These are phyloP conservation scores for Komagataella pastoris DNA, from an alignment of 805 yeast genomes.

Conservation along the genomic window DNA sequence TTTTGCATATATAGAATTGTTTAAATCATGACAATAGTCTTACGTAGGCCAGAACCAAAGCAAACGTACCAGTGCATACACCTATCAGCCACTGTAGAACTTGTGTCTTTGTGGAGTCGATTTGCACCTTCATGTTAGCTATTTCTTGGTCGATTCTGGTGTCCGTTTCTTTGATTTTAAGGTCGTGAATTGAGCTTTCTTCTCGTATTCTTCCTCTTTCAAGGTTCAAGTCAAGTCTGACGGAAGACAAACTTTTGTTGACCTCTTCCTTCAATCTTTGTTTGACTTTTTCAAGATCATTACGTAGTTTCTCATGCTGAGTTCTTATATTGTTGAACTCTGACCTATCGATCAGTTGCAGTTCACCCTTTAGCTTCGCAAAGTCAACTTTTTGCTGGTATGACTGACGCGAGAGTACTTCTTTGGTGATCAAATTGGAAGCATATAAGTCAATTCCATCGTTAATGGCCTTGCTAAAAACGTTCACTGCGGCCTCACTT, in stretches of 20 bases:
- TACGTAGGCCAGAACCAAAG: constrained; percentile 83
- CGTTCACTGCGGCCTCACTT: constrained; percentile 64
- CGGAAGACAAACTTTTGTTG: constrained; percentile 80
- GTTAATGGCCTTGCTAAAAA: constrained; percentile 61
- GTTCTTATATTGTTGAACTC: constrained; percentile 73
- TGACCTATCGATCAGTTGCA: constrained; percentile 75
- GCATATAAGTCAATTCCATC: constrained; percentile 72
- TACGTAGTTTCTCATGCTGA: constrained; percentile 75
- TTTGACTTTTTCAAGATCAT: constrained; percentile 77
- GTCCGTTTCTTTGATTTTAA: constrained; percentile 88
- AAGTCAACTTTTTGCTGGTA: constrained; percentile 96
- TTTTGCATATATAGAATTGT: not conserved
- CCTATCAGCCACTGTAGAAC: constrained; percentile 98
- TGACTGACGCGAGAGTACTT: constrained; percentile 67
- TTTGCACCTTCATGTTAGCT: constrained; percentile 88
- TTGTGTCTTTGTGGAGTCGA: constrained; percentile 89
- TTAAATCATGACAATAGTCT: constrained; percentile 47
- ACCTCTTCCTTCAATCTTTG: constrained; percentile 84
- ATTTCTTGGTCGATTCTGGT: constrained; percentile 93
- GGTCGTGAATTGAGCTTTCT: constrained; percentile 84
- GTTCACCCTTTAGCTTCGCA: constrained; percentile 85
- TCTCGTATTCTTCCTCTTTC: constrained; percentile 95
- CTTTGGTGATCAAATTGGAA: constrained; percentile 72
- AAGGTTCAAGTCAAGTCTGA: constrained; percentile 76
- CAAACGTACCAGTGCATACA: constrained; percentile 96